Evolutionary conservation across 371 early-diverging fungal genomes (phyloP).

Genomic region (Rhizopus arrhizus): DNA sequence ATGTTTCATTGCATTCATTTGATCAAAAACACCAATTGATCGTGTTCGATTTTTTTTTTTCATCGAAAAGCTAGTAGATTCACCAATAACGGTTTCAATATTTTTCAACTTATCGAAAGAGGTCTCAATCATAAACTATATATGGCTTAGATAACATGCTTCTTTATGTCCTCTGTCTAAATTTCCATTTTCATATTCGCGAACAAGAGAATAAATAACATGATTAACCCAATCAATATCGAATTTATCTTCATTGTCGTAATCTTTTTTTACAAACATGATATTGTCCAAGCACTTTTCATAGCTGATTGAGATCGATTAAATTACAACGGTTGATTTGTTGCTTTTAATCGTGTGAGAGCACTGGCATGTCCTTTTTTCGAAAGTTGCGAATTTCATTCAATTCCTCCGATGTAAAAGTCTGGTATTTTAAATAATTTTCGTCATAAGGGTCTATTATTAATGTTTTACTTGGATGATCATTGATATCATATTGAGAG

Average conservation of each 20-base stretch:
- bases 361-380: neutral
- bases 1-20: too few species aligned
- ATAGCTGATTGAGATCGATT: too few species aligned
- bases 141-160: constrained; percentile 1
- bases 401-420: constrained; percentile 5
- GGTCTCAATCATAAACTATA: constrained; percentile 4
- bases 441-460: constrained; percentile 14
- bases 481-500: constrained; percentile 5
- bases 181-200: constrained; percentile 1
- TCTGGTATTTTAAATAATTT: constrained; percentile 8
- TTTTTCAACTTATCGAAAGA: neutral
- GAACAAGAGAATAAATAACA: neutral
- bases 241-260: neutral
- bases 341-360: neutral
- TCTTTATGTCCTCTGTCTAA: neutral
- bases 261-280: neutral
- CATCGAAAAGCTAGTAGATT: neutral
- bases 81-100: neutral
- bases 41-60: too few species aligned
- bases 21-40: too few species aligned
- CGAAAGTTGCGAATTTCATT: constrained; percentile 1
- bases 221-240: constrained; percentile 3
- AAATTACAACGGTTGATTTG: neutral
- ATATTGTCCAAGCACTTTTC: neutral
- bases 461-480: constrained; percentile 11